Conservation (phyloP, 2,329 filamentous ascomycete genomes). For the Apiospora marii region DNA sequence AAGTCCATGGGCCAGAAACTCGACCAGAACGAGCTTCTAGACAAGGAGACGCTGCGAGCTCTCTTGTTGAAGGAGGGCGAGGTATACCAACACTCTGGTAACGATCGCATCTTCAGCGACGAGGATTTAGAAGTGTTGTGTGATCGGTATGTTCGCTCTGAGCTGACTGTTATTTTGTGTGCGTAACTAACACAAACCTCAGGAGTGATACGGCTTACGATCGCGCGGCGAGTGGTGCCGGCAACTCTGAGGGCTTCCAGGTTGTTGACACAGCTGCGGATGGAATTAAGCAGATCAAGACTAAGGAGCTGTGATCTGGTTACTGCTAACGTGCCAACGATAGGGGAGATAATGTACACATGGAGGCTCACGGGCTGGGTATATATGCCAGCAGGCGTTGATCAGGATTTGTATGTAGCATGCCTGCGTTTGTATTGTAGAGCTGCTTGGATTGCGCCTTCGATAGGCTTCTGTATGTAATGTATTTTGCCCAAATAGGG, state of each 20-base stretch:
- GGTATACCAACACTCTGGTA: conserved; percentile 65
- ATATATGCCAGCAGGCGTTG: neutral
- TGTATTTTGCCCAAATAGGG: neutral
- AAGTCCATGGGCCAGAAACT: conserved; percentile 71
- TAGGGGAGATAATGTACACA: neutral
- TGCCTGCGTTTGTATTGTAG: neutral
- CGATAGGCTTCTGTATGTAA: neutral
- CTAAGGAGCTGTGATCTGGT: neutral
- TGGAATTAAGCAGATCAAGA: conserved; percentile 52
- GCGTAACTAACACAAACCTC: conserved; percentile 27
- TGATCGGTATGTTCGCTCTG: conserved; percentile 62
- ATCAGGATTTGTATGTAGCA: neutral
- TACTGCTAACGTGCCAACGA: neutral
- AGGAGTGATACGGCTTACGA: conserved; percentile 68
- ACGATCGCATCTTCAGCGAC: conserved; percentile 74
- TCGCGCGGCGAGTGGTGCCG: conserved; percentile 79
- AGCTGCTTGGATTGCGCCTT: neutral
- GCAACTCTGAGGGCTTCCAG: conserved; percentile 74
- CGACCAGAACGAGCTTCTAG: conserved; percentile 59
- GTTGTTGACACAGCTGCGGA: conserved; percentile 79
- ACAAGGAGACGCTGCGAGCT: conserved; percentile 67
- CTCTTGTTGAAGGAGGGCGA: conserved; percentile 77
- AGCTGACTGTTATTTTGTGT: neutral
- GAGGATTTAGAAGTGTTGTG: conserved; percentile 80
- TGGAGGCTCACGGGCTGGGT: neutral